Percentiles rank a stretch among this genome's conserved stretches.
phyloP scores from a whole-genome alignment of 2,329 filamentous ascomycete species.

The Westerdykella aurantiaca region DNA sequence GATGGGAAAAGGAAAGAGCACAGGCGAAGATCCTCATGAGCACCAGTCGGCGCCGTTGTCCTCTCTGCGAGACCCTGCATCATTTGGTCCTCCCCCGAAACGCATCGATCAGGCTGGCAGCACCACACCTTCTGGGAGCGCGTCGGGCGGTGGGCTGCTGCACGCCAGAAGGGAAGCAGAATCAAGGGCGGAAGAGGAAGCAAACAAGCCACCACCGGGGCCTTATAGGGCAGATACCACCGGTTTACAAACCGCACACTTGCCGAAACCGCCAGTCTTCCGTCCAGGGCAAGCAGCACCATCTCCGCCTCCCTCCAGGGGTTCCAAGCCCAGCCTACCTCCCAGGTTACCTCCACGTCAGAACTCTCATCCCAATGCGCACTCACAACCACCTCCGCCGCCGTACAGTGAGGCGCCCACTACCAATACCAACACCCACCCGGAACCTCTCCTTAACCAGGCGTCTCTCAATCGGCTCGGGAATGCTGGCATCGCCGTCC shows the following conservation, averaged over 20 bases:
- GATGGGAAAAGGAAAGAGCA: conserved; percentile 52
- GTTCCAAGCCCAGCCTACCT: conserved; percentile 52
- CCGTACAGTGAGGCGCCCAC: conserved; percentile 40
- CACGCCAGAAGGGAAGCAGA: conserved; percentile 34
- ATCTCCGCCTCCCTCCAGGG: conserved; percentile 18
- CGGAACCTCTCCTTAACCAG: conserved; percentile 42
- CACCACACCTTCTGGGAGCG: conserved; percentile 37
- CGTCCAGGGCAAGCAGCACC: conserved; percentile 30
- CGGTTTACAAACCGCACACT: conserved; percentile 60
- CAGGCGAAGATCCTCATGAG: conserved; percentile 36
- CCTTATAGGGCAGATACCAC: conserved; percentile 67
- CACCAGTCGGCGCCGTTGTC: conserved; percentile 60
- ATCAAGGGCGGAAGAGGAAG: conserved; percentile 33
- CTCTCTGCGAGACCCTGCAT: conserved; percentile 66
- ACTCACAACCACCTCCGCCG: conserved; percentile 43
- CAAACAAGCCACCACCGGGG: conserved; percentile 46
- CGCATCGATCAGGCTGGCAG: conserved; percentile 48
- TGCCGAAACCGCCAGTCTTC: conserved; percentile 65
- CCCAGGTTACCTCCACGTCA: conserved; percentile 68
- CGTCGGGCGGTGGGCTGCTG: conserved; percentile 26
- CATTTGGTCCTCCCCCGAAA: conserved; percentile 77
- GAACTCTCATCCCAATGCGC: conserved; percentile 47
- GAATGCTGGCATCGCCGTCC: conserved; percentile 70
- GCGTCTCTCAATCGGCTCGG: conserved; percentile 62
- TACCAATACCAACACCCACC: conserved; percentile 22